These are phyloP conservation scores for Xylariaceae sp. DNA, from an alignment of 2,329 filamentous ascomycete species.

Conservation along the genomic window DNA sequence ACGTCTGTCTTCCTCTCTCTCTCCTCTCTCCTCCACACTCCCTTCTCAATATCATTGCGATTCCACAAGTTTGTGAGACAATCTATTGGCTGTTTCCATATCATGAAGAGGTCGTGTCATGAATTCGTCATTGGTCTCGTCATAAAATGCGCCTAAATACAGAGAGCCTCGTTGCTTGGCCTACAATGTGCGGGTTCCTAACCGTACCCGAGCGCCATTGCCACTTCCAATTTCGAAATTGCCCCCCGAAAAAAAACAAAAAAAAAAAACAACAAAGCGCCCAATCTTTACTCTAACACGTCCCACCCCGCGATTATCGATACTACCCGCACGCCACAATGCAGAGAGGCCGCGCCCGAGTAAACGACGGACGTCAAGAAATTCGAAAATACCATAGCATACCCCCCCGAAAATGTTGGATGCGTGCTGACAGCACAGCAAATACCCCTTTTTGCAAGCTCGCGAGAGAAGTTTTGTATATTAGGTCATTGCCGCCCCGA, in stretches of 20 bases:
- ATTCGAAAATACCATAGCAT: slow-evolving; percentile 20
- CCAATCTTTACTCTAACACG: slow-evolving; percentile 22
- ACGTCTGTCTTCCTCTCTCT: neutral
- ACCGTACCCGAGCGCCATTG: slow-evolving; percentile 20
- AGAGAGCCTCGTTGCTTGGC: slow-evolving; percentile 25
- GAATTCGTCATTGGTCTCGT: slow-evolving; percentile 31
- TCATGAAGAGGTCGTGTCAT: slow-evolving; percentile 21
- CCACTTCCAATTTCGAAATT: slow-evolving; percentile 12
- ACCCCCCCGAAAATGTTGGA: slow-evolving; percentile 19
- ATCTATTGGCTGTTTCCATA: neutral
- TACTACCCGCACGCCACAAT: slow-evolving; percentile 22
- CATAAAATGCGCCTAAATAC: slow-evolving; percentile 32
- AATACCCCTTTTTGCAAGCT: slow-evolving; percentile 24
- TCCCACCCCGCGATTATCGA: slow-evolving; percentile 22
- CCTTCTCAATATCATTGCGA: neutral
- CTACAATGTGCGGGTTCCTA: slow-evolving; percentile 20
- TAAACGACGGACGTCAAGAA: slow-evolving; percentile 21
- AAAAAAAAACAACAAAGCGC: neutral
- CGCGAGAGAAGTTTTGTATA: slow-evolving; percentile 33
- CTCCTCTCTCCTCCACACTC: neutral
- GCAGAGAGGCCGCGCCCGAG: slow-evolving; percentile 21
- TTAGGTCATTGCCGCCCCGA: slow-evolving; percentile 31
- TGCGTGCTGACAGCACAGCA: slow-evolving; percentile 20
- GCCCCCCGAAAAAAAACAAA: slow-evolving; percentile 17
- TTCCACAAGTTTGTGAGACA: neutral